phyloP scores from a whole-genome alignment of 1,284 basidiomycete genomes.

The Ustilago cynodontis region DNA sequence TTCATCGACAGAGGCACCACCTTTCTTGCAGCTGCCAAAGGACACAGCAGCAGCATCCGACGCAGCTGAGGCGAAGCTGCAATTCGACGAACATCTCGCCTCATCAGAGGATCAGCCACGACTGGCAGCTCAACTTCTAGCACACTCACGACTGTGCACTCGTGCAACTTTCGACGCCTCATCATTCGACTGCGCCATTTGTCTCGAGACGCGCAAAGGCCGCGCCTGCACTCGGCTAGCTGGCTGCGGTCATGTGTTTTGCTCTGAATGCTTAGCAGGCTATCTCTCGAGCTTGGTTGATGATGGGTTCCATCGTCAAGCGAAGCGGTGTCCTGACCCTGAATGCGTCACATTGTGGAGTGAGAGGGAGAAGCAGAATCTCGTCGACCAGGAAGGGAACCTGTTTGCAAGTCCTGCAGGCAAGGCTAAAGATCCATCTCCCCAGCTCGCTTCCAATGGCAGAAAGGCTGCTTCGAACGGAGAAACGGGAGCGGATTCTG shows the following conservation, averaged over 20 bases:
- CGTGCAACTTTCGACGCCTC: constrained; percentile 44
- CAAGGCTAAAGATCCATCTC: neutral
- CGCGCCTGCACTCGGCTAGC: constrained; percentile 33
- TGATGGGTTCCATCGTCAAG: constrained; percentile 49
- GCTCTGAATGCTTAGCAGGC: constrained; percentile 44
- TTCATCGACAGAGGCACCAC: neutral
- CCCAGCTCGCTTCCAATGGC: neutral
- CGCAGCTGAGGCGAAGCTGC: neutral
- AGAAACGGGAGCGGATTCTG: neutral
- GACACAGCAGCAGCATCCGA: neutral
- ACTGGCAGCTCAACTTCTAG: constrained; percentile 32
- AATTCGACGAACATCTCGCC: constrained; percentile 29
- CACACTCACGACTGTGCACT: constrained; percentile 40
- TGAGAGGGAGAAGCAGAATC: constrained; percentile 41
- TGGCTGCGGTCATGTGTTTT: constrained; percentile 54
- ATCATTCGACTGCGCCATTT: constrained; percentile 54
- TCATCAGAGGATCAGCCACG: constrained; percentile 12
- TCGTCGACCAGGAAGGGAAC: constrained; percentile 45
- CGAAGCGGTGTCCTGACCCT: constrained; percentile 49
- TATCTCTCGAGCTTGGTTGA: constrained; percentile 49
- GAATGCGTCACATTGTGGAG: constrained; percentile 49
- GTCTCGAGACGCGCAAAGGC: constrained; percentile 53
- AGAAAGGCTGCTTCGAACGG: neutral
- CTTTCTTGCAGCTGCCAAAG: constrained; percentile 6
- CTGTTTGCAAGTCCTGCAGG: constrained; percentile 8